Percentiles rank a stretch among this genome's conserved stretches.
phyloP scores from a whole-genome alignment of 768 basidiomycete genomes.

The Panaeolus cyanescens region DNA sequence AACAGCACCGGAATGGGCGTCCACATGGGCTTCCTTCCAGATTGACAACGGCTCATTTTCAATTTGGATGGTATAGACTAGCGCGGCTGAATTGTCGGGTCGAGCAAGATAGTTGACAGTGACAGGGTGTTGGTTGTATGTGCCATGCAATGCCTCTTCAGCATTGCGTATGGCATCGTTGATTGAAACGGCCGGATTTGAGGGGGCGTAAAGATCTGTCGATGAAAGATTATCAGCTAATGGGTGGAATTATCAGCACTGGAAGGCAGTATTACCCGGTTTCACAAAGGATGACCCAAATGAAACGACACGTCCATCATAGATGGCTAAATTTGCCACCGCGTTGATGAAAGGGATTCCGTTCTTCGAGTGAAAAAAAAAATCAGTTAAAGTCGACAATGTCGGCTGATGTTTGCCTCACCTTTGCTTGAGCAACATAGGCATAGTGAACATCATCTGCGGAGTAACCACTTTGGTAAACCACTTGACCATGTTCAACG shows the following conservation, averaged over 20 bases:
- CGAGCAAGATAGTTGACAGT: conserved; percentile 44
- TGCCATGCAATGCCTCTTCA: conserved; percentile 43
- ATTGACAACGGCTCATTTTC: conserved; percentile 37
- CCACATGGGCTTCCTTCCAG: conserved; percentile 65
- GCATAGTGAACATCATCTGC: conserved; percentile 12
- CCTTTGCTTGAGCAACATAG: conserved; percentile 17
- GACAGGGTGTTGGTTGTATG: conserved; percentile 39
- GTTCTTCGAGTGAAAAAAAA: conserved; percentile 23
- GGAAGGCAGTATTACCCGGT: no score
- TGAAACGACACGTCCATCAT: conserved; percentile 39
- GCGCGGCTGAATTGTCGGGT: conserved; percentile 38
- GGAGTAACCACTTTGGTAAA: conserved; percentile 15
- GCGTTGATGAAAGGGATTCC: conserved; percentile 38
- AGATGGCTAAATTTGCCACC: conserved; percentile 46
- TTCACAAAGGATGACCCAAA: conserved; percentile 50
- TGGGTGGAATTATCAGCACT: conserved; percentile 27
- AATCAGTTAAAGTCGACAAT: background rate
- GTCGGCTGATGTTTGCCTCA: background rate
- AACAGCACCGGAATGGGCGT: conserved; percentile 54
- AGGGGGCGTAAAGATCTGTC: conserved; percentile 33
- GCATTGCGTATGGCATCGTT: conserved; percentile 34
- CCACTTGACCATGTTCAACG: conserved; percentile 13
- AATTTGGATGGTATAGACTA: conserved; percentile 44
- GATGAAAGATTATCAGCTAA: conserved; percentile 22
- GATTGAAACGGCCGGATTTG: conserved; percentile 38